Conservation (phyloP, 371 early-diverging fungal genomes). For the Dichotomocladium elegans region DNA sequence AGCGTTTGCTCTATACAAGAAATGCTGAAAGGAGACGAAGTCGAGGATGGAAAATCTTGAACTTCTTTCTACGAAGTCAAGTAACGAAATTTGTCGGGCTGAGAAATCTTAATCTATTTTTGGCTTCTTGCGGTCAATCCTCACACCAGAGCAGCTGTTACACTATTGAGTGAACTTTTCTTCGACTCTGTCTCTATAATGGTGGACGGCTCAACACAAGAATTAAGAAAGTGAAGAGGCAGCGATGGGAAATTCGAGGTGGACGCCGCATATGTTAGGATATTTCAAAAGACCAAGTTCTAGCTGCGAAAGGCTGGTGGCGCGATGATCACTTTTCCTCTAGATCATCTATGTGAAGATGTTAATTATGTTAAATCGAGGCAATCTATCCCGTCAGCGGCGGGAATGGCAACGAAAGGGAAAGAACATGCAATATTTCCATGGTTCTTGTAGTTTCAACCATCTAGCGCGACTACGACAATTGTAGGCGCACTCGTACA, state of each 20-base stretch:
- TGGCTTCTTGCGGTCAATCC: too few species aligned
- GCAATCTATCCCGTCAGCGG: not conserved
- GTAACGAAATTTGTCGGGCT: too few species aligned
- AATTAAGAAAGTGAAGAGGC: conserved; percentile 24
- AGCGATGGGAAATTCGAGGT: conserved; percentile 36
- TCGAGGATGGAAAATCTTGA: too few species aligned
- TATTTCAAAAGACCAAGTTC: conserved; percentile 38
- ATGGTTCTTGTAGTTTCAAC: not conserved
- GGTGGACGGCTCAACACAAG: not conserved
- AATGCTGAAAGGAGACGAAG: too few species aligned
- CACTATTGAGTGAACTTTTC: too few species aligned
- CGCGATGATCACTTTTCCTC: conserved; percentile 31
- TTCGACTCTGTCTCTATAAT: not conserved
- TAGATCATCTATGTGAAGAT: conserved; percentile 24
- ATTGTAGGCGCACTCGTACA: not conserved
- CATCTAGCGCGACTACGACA: not conserved
- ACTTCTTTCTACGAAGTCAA: too few species aligned
- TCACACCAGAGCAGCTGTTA: too few species aligned
- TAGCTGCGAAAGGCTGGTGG: conserved; percentile 35
- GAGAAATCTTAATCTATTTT: too few species aligned
- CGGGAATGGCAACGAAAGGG: not conserved
- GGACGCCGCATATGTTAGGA: conserved; percentile 27
- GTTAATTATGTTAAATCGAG: conserved; percentile 22
- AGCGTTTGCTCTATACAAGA: too few species aligned
- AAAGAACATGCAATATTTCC: not conserved